Base-by-base conservation (phyloP, 768 basidiomycete species). In the Dictyophora rubrovolvata region DNA sequence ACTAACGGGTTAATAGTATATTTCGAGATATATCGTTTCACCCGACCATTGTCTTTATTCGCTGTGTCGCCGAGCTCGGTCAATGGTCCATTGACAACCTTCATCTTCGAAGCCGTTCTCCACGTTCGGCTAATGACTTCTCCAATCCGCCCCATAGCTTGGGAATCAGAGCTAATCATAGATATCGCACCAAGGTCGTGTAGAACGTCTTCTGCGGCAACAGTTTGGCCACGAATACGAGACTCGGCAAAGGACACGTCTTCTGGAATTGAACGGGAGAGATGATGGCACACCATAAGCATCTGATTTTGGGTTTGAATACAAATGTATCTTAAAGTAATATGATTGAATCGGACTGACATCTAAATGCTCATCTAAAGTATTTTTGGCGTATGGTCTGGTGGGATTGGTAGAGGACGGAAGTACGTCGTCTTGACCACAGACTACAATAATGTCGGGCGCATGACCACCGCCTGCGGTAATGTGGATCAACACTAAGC, bases 231-330 rank as follows among this genome's bases (percentile, higher is more conserved):
- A 36, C 96, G 83, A 65, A 99, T 98, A 36, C 96, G 88, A 8
- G 95, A 97, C 63, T 98, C 94, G 3, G 96, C 95, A 65, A 99
- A 99, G 1, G 88, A 83, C 47, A 97, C 77, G 64, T 99, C 96
- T 73, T 99, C 96, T 1, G 87, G 81, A 63, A 95, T 92, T n/a
- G 78, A 80, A 64, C 77, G 83, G 73, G 96, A 92, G 58, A 99
- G 81, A 70, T 99, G 95, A 69, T 99, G 95, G 70, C 93, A 96
- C n/a, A 97, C 93, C 93, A 98, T 97, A 21, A 98, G 77, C 96
- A 98, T 99, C 94, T 96, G 65, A 53, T 42, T 14, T 14, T 53
- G 48, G 36, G 59, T 58, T 6, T 7, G 20, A 60, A 37, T 48
- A 20, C 34, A 35, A 50, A 42, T 16, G 16, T 49, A 9, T 48